These are phyloP conservation scores for Yamadazyma songkhlaensis DNA, from an alignment of 1,139 yeast species.

Conservation along the genomic window DNA sequence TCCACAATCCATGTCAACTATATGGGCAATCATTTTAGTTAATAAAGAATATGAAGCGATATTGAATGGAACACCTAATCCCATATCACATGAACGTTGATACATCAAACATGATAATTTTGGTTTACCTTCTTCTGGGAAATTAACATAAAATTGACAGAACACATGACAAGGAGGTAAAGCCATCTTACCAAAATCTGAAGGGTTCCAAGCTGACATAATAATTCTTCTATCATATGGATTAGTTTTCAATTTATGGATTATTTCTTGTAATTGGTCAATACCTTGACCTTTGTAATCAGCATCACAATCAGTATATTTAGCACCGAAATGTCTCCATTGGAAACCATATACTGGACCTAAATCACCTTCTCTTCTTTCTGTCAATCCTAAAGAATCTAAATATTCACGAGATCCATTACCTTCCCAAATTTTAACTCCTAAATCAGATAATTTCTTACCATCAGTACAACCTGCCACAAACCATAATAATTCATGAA, in stretches of 20 bases:
- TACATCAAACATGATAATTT: conserved; percentile 82
- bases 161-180: conserved; percentile 98
- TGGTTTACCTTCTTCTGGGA: conserved; percentile 59
- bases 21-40: conserved; percentile 93
- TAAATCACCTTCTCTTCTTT: conserved; percentile 88
- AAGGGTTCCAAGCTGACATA: conserved; percentile 97
- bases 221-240: conserved; percentile 95
- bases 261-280: conserved; percentile 83
- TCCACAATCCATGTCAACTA: conserved; percentile 91
- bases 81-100: conserved; percentile 99
- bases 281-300: conserved; percentile 86
- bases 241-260: conserved; percentile 73
- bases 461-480: conserved; percentile 89
- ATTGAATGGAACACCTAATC: conserved; percentile 96
- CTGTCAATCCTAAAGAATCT: conserved; percentile 74
- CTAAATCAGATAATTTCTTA: conserved; percentile 69
- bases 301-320: conserved; percentile 78
- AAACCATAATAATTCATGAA: conserved; percentile 91
- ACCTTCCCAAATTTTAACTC: conserved; percentile 97
- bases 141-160: conserved; percentile 89
- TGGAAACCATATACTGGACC: conserved; percentile 99
- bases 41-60: conserved; percentile 93
- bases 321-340: conserved; percentile 99
- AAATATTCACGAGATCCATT: conserved; percentile 94
- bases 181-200: conserved; percentile 91